Base-by-base conservation (phyloP, 129 eudicot species). In the Pseudognaphalium luteoalbum region DNA sequence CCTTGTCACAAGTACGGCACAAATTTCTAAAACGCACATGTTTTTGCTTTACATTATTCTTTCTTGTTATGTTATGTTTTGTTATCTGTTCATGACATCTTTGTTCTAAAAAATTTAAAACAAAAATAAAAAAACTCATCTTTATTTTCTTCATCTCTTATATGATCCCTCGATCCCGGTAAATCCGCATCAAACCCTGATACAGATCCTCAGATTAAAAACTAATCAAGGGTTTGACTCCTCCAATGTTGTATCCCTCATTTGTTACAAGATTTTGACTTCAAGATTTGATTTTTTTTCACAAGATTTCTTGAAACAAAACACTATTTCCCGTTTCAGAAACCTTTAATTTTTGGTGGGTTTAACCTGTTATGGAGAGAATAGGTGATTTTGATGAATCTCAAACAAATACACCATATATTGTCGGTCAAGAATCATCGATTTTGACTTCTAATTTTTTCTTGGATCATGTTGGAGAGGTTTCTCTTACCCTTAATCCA, bases 391-490 rank as follows among this genome's bases (percentile, higher is more conserved):
- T 74, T 17, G 77, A 76, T n/a, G 82, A 73, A 76, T 76, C 83
- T 81, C 70, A 72, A 71, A 11, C 29, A 16, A 71, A 69, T 9
- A 28, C 39, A 71, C 80, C 74, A 70, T 76, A 61, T 59, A 72
- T 80, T 68, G 47, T 41, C 20, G 88, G 72, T 17, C 81, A 85
- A 78, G 75, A 70, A 68, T 64, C 71, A 4, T 67, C 86, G 11
- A 76, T 73, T 80, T 75, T 82, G 76, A 85, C 73, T 63, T 84
- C 83, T 1, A 83, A 52, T 72, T 76, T 91, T 51, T 82, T 88
- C 75, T 73, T 94, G 83, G 91, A 94, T 88, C 86, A 80, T 63
- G 86, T 83, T 52, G 97, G 97, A 35, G 92, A 85, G 86, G 97
- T 94, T 76, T 73, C 78, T 85, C 87, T 47, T 47, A 47, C 54